Percentiles rank a stretch among this genome's conserved stretches.
Conservation (phyloP, 2,329 filamentous ascomycete species). For the Nigrospora sphaerica region DNA sequence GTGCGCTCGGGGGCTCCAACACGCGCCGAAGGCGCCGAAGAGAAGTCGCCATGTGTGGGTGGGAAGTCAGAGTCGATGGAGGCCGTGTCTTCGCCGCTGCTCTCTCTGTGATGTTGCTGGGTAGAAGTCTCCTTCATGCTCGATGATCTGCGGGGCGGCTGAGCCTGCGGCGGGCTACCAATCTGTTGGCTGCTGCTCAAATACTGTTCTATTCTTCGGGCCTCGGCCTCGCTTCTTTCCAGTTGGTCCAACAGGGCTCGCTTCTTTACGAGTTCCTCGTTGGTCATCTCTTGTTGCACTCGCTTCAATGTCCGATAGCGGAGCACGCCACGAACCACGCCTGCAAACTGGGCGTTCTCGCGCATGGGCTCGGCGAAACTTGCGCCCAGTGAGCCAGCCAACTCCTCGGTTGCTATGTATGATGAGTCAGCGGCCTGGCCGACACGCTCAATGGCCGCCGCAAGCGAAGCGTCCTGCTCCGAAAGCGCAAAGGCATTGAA, state of each 20-base stretch:
- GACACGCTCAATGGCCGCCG: slow-evolving; percentile 86
- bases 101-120: slow-evolving; percentile 46
- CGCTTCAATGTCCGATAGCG: slow-evolving; percentile 88
- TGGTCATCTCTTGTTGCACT: slow-evolving; percentile 95
- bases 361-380: slow-evolving; percentile 97
- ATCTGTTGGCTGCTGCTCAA: slow-evolving; percentile 66
- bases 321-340: slow-evolving; percentile 82
- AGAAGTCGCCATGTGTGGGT: slow-evolving; percentile 70
- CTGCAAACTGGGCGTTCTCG: slow-evolving; percentile 94
- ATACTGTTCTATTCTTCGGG: slow-evolving; percentile 89
- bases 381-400: slow-evolving; percentile 80
- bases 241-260: slow-evolving; percentile 72
- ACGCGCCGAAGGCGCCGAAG: slow-evolving; percentile 62
- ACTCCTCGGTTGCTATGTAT: slow-evolving; percentile 90
- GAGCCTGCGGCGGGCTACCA: slow-evolving; percentile 21
- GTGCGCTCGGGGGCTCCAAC: slow-evolving; percentile 60
- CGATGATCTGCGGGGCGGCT: slow-evolving; percentile 61
- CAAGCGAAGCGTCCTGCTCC: slow-evolving; percentile 81
- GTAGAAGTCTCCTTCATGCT: slow-evolving; percentile 44
- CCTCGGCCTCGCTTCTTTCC: slow-evolving; percentile 90
- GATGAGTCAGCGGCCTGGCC: slow-evolving; percentile 94
- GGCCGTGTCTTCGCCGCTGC: slow-evolving; percentile 67
- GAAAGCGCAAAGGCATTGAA: slow-evolving; percentile 97
- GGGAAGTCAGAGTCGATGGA: slow-evolving; percentile 97
- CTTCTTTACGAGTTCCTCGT: slow-evolving; percentile 88